Base-by-base conservation (phyloP, 768 basidiomycete species). In the Exidia glandulosa region DNA sequence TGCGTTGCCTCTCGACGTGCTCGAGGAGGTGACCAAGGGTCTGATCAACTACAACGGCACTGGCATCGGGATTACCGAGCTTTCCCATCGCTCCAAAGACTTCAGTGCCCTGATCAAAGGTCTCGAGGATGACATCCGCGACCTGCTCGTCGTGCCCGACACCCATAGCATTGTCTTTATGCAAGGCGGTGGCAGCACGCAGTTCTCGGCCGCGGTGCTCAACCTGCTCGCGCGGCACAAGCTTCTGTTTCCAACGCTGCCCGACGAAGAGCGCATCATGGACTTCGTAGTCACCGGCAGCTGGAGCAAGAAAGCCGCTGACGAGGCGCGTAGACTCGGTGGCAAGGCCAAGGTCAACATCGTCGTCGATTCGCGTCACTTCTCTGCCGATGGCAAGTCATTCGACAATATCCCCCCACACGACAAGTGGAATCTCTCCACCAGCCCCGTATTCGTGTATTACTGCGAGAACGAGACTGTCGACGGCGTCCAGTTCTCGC, bases 391-490 rank as follows among this genome's bases (percentile, higher is more conserved):
- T 66, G 82, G 79, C 59, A 86, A 87, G 68, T 76, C 84, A 0
- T 90, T 87, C 72, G 86, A 92, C 64, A 83, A 81, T 63, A 83
- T 98, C 69, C 94, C 96, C 7, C 75, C 84, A 12, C 84, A 82
- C 69, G 73, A 76, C 58, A 79, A 80, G 58, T 98, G 88, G 80
- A 69, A 73, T 10, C 92, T 97, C 76, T 87, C 88, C 7, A 63
- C 73, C n/a, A 80, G 85, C 68, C 86, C 95, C 14, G 94, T 89
- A 30, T 80, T 94, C 65, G 86, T 97, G 61, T 98, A 95, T 76
- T 98, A 96, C 76, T 99, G 96, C 80, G 96, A 96, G 72, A 99
- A 99, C 78, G 96, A 99, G 77, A 99, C 96, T 14, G 88, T 98
- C 60, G 87, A 95, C 65, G 96, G 96, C 47, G 87, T 94, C 54